phyloP scores from a whole-genome alignment of 139 green algal genomes.

The Chlorella ohadii region DNA sequence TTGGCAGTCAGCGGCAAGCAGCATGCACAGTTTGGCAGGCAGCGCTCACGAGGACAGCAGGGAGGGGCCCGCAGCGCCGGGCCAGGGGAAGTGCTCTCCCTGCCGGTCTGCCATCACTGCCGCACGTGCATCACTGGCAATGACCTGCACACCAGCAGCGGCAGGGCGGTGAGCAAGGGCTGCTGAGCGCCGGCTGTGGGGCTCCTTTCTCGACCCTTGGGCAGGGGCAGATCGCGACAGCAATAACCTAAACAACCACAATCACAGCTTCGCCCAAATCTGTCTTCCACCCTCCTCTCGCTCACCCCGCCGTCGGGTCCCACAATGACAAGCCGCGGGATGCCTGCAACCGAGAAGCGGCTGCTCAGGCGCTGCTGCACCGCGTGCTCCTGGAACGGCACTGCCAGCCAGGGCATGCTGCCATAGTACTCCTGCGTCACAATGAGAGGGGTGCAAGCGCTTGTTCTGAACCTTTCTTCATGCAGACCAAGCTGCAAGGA shows the following conservation, averaged over 20 bases:
- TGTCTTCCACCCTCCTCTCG: no score
- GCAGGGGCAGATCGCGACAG: no score
- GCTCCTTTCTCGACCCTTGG: no score
- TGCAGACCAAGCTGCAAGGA: not conserved
- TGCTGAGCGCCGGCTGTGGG: no score
- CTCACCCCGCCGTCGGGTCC: constrained; percentile 6
- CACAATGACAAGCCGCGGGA: constrained; percentile 26
- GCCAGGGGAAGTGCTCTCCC: constrained; percentile 15
- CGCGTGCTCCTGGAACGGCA: not conserved
- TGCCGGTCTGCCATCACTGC: constrained; percentile 1
- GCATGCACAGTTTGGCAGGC: not conserved
- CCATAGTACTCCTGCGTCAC: constrained; percentile 25
- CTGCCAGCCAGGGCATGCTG: constrained; percentile 31
- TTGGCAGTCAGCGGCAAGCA: no score
- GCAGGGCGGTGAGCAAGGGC: not conserved
- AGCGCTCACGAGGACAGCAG: not conserved
- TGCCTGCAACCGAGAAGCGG: constrained; percentile 17
- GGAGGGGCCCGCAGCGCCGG: not conserved
- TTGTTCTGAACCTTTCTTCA: no score
- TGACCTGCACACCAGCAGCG: not conserved
- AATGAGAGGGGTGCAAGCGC: not conserved
- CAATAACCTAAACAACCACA: no score
- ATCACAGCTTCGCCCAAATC: no score
- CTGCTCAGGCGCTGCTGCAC: not conserved
- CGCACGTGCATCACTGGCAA: constrained; percentile 4